A percentile compares a stretch with the other conserved stretches of the same genome.
Evolutionary conservation across 805 yeast genomes (phyloP).

Genomic region (Kazachstania kunashirensis): DNA sequence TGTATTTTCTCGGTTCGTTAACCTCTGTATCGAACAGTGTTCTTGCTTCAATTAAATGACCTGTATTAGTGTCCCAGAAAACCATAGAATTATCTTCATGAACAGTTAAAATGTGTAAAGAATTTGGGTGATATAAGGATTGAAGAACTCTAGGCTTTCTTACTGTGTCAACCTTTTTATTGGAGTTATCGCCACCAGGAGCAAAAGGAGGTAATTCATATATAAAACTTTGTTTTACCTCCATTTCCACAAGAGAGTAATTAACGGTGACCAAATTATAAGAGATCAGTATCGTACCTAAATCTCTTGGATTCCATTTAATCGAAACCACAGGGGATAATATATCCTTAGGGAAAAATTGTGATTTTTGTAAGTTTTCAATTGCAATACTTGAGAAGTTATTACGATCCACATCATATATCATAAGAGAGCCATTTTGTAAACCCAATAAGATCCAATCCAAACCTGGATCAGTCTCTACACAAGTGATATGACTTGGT

Average conservation of each 20-base stretch:
- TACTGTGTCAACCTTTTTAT: conserved; percentile 13
- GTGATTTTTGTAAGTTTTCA: conserved; percentile 55
- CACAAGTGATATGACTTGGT: conserved; percentile 56
- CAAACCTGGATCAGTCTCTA: conserved; percentile 74
- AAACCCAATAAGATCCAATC: conserved; percentile 83
- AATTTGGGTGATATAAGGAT: conserved; percentile 87
- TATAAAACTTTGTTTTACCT: conserved; percentile 44
- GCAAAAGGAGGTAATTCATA: conserved; percentile 60
- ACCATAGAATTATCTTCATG: conserved; percentile 79
- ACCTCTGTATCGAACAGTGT: conserved; percentile 56
- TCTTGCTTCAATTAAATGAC: conserved; percentile 65
- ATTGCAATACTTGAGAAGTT: conserved; percentile 53
- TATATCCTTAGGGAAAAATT: conserved; percentile 47
- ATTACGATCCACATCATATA: conserved; percentile 78
- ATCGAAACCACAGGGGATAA: conserved; percentile 57
- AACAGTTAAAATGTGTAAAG: conserved; percentile 68
- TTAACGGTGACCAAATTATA: conserved; percentile 61
- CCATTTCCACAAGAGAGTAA: conserved; percentile 55
- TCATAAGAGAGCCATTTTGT: conserved; percentile 59
- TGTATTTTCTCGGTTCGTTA: conserved; percentile 38
- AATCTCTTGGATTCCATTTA: conserved; percentile 82
- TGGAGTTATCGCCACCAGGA: conserved; percentile 53
- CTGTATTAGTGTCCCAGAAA: conserved; percentile 87
- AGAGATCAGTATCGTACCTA: conserved; percentile 65
- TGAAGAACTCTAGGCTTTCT: conserved; percentile 37